phyloP scores from a whole-genome alignment of 2,329 filamentous ascomycete species.

The Aspergillus ustus region DNA sequence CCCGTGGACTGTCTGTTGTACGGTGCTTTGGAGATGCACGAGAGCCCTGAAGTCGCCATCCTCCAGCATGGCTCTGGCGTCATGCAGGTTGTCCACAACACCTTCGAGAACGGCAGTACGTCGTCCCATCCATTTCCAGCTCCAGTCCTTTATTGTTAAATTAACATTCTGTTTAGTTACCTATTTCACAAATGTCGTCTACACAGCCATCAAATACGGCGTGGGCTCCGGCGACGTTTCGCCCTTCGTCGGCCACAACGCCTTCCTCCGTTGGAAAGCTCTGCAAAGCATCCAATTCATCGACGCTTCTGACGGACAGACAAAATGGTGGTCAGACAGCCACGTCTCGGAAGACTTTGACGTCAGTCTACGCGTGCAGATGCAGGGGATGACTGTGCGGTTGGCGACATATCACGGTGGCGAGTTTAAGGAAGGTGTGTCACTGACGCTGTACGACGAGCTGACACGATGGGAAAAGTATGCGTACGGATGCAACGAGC shows the following conservation, averaged over 20 bases:
- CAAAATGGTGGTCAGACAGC: slow-evolving; percentile 75
- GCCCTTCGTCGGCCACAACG: slow-evolving; percentile 79
- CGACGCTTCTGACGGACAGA: slow-evolving; percentile 54
- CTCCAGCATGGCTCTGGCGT: slow-evolving; percentile 75
- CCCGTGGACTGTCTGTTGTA: slow-evolving; percentile 70
- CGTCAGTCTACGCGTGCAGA: slow-evolving; percentile 73
- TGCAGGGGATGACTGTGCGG: slow-evolving; percentile 69
- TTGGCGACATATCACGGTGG: slow-evolving; percentile 70
- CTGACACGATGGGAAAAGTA: slow-evolving; percentile 80
- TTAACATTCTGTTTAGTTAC: slow-evolving; percentile 32
- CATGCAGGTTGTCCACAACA: slow-evolving; percentile 74
- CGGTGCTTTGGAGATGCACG: slow-evolving; percentile 72
- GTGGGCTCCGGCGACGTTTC: slow-evolving; percentile 74
- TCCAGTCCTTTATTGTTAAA: too few relatives aligned
- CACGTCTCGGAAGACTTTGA: slow-evolving; percentile 81
- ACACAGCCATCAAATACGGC: slow-evolving; percentile 72
- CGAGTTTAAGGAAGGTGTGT: slow-evolving; percentile 80
- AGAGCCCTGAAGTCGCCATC: slow-evolving; percentile 71
- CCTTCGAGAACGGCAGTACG: slow-evolving; percentile 72
- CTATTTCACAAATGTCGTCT: slow-evolving; percentile 80
- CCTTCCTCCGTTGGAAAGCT: slow-evolving; percentile 68
- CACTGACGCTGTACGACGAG: slow-evolving; percentile 82
- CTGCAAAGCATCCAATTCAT: slow-evolving; percentile 21
- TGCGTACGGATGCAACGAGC: slow-evolving; percentile 68
- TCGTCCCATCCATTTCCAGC: neutral